Evolutionary conservation across 805 yeast species (phyloP).

Genomic region (Ogataea degrootiae): DNA sequence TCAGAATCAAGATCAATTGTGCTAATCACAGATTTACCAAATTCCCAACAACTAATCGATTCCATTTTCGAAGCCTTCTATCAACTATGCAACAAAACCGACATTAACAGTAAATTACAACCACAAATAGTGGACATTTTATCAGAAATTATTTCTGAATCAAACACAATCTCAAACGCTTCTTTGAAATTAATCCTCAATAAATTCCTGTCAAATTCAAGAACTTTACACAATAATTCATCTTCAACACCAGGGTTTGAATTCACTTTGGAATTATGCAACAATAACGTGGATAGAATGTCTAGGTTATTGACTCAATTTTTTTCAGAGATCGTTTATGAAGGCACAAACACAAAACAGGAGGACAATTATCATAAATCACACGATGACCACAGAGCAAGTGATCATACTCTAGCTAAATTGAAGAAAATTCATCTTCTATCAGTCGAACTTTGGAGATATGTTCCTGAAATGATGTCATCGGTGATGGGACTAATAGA

Average conservation of each 20-base stretch:
- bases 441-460: slow-evolving; percentile 66
- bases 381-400: slow-evolving; percentile 1
- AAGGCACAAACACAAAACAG: slow-evolving; percentile 29
- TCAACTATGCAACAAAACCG: slow-evolving; percentile 32
- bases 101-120: slow-evolving; percentile 50
- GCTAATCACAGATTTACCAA: slow-evolving; percentile 69
- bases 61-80: slow-evolving; percentile 60
- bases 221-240: slow-evolving; percentile 11
- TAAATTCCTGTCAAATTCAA: slow-evolving; percentile 44
- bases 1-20: slow-evolving; percentile 75
- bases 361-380: slow-evolving; percentile 14
- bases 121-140: slow-evolving; percentile 66
- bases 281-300: slow-evolving; percentile 64
- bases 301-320: slow-evolving; percentile 73
- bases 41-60: slow-evolving; percentile 50
- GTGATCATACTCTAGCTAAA: slow-evolving; percentile 29
- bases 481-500: slow-evolving; percentile 76
- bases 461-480: slow-evolving; percentile 67
- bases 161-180: slow-evolving; percentile 54
- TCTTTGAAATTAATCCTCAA: slow-evolving; percentile 63
- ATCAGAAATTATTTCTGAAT: slow-evolving; percentile 69
- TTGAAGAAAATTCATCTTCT: slow-evolving; percentile 60
- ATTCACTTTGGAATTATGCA: slow-evolving; percentile 64
- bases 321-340: slow-evolving; percentile 71
- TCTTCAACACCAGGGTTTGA: slow-evolving; percentile 56